Evolutionary conservation across 192 early-diverging fungal species (phyloP), one percentile per base, ranked within the genome.

Genomic region (Piromyces finnis): DNA sequence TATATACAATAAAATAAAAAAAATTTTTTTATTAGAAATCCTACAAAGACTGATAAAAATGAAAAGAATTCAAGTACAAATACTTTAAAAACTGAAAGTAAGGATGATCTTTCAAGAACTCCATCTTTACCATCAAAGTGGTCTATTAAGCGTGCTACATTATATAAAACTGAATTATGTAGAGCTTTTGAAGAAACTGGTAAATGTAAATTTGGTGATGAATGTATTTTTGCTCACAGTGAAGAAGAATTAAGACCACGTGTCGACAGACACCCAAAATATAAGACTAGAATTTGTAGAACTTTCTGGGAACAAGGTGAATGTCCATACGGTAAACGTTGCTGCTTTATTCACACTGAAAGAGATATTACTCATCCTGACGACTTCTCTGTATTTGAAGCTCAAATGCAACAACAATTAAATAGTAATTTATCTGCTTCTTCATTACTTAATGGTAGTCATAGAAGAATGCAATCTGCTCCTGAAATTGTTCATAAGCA

Each of bases 151-250:
- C 51, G 51, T 68, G 51, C 51, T 68, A 68, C 51, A 41, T 77
- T 86, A 30, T 86, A 86, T 41, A 86, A 86, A 30, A 86, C 85
- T 1, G 85, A 86, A 78, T 80, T 86, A 14, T 86, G 85, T 78
- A 79, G 84, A 29, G 84, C 85, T 77, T 37, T 86, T 6, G 80
- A 68, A 81, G 77, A 80, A 30, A 85, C 82, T 2, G 17, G 78
- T 0, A 77, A 80, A 41, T 91, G 90, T 88, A 89, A 85, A 88
- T 91, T 68, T 68, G 51, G 51, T 68, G 51, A 68, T 68, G 51
- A 68, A 68, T 68, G 51, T 68, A 68, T 68, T n/a, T 68, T 68
- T 68, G 51, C 51, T 9, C 51, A 68, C 26, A 68, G 51, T 68
- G 51, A 68, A 68, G 51, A 68, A 68, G 51, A 68, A 68, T 68